A percentile compares a stretch with the other conserved stretches of the same genome.
Evolutionary conservation across 768 basidiomycete species (phyloP).

Genomic region (Phylloporus scabripes): DNA sequence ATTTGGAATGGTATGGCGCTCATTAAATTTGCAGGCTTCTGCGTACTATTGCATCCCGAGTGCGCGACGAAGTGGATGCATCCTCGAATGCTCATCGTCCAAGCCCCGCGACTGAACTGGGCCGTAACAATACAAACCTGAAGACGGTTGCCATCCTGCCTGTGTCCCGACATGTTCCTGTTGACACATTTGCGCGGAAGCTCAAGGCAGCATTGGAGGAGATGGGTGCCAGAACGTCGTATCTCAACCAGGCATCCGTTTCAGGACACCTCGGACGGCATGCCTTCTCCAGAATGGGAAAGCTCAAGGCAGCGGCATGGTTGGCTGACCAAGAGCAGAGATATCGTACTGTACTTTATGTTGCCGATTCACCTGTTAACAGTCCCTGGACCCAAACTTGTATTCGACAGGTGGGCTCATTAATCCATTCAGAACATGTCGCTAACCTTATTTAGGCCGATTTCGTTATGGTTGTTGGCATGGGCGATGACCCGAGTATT

Average conservation of each 20-base stretch:
- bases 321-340: slow-evolving; percentile 93
- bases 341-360: slow-evolving; percentile 90
- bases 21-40: slow-evolving; percentile 46
- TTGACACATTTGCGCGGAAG: slow-evolving; percentile 85
- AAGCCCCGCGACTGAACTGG: slow-evolving; percentile 51
- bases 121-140: slow-evolving; percentile 78
- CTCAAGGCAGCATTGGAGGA: slow-evolving; percentile 84
- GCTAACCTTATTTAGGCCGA: slow-evolving; percentile 55
- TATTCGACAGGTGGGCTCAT: slow-evolving; percentile 71
- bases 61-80: slow-evolving; percentile 75
- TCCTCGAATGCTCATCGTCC: slow-evolving; percentile 48
- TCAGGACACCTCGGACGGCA: slow-evolving; percentile 90
- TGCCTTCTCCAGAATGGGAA: slow-evolving; percentile 95
- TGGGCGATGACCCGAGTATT: slow-evolving; percentile 85
- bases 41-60: slow-evolving; percentile 88
- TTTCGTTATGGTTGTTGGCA: slow-evolving; percentile 88
- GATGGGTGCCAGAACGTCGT: slow-evolving; percentile 90
- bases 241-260: slow-evolving; percentile 90
- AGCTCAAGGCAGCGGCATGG: slow-evolving; percentile 90
- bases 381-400: slow-evolving; percentile 99
- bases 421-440: slow-evolving; percentile 1
- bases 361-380: slow-evolving; percentile 91
- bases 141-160: slow-evolving; percentile 95
- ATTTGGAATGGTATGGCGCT: neutral
- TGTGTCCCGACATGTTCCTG: slow-evolving; percentile 78